A percentile compares a stretch with the other conserved stretches of the same genome.
phyloP scores from a whole-genome alignment of 2,329 filamentous ascomycete species.

The Clarireedia hainanense region DNA sequence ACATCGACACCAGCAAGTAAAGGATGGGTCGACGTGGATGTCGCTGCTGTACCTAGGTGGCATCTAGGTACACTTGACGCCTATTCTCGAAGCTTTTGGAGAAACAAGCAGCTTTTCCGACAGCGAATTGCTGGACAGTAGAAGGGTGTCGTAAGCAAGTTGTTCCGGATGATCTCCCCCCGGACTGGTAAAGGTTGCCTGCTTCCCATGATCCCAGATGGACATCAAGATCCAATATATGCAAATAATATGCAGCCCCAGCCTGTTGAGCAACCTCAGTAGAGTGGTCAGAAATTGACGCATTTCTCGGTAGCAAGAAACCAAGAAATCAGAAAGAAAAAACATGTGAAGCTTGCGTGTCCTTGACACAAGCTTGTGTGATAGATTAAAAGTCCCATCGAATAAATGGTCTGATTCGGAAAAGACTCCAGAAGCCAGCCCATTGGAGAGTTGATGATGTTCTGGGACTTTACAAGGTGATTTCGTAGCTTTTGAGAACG shows the following conservation, averaged over 20 bases:
- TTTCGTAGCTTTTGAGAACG: not conserved
- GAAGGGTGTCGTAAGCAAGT: constrained; percentile 10
- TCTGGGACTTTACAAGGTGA: not conserved
- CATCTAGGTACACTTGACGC: not conserved
- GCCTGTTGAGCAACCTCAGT: constrained; percentile 15
- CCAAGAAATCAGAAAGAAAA: not conserved
- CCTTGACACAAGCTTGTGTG: not conserved
- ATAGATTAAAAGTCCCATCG: no score
- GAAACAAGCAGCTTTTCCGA: not conserved
- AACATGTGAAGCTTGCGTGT: no score
- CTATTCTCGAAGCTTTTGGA: not conserved
- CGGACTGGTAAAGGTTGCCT: constrained; percentile 15
- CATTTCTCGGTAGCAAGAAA: constrained; percentile 3
- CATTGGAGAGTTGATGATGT: not conserved
- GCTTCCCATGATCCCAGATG: constrained; percentile 16
- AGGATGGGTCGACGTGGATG: not conserved
- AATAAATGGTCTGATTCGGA: not conserved
- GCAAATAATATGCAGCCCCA: constrained; percentile 18
- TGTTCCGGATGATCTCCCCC: constrained; percentile 21
- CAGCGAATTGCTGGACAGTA: not conserved
- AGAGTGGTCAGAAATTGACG: not conserved
- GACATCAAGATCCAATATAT: constrained; percentile 25
- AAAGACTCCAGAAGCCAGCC: not conserved
- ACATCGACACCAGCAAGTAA: not conserved
- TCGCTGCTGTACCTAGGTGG: no score